Evolutionary conservation across 2,329 filamentous ascomycete genomes (phyloP).

Genomic region (Davidsoniella australis): DNA sequence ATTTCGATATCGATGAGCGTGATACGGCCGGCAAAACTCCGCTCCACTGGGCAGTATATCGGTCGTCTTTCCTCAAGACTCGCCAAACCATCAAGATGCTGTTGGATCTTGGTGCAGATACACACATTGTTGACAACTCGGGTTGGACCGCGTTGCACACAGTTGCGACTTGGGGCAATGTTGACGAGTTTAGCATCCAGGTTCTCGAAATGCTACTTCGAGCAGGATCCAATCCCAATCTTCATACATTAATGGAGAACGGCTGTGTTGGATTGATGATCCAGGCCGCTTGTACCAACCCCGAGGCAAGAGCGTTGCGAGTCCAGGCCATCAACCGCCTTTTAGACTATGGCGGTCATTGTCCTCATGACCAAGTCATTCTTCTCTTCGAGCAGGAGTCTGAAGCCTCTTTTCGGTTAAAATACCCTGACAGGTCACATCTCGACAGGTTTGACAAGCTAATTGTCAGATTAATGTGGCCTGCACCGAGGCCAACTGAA

Average conservation of each 20-base stretch:
- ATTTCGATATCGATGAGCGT: constrained; percentile 4
- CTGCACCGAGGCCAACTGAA: neutral
- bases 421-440: constrained; percentile 1
- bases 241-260: constrained; percentile 1
- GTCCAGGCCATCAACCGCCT: constrained; percentile 5
- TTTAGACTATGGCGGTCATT: constrained; percentile 4
- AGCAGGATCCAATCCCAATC: constrained; percentile 7
- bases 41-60: constrained; percentile 6
- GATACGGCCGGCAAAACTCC: constrained; percentile 5
- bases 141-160: constrained; percentile 4
- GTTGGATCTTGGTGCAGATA: constrained; percentile 4
- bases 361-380: constrained; percentile 1
- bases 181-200: neutral
- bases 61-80: neutral
- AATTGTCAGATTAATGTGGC: constrained; percentile 6
- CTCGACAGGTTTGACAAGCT: constrained; percentile 5
- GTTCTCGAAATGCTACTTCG: constrained; percentile 2
- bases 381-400: constrained; percentile 6
- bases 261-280: constrained; percentile 5
- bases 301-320: neutral
- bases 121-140: constrained; percentile 5
- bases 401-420: neutral
- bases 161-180: constrained; percentile 1
- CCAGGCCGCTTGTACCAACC: neutral
- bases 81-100: constrained; percentile 5